These are phyloP conservation scores for Dipodascopsis tothii DNA, from an alignment of 805 yeast genomes.

Conservation along the genomic window DNA sequence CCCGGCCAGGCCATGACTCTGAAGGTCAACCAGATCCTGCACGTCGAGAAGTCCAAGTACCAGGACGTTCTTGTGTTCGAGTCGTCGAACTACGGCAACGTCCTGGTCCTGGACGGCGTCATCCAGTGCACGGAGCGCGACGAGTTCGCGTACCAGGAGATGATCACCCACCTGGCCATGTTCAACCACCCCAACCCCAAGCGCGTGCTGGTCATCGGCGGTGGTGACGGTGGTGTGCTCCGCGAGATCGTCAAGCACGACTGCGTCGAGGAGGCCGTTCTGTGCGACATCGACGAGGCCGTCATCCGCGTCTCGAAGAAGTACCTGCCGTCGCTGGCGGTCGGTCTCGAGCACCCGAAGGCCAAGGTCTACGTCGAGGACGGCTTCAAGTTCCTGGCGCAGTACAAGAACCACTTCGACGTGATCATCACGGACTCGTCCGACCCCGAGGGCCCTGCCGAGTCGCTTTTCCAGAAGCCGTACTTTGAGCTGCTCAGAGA, in stretches of 20 bases:
- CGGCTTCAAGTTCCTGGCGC: slow-evolving; percentile 91
- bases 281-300: slow-evolving; percentile 92
- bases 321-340: slow-evolving; percentile 81
- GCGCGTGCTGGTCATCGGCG: slow-evolving; percentile 90
- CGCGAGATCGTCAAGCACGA: slow-evolving; percentile 90
- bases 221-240: slow-evolving; percentile 98
- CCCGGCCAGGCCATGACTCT: slow-evolving; percentile 97
- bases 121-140: slow-evolving; percentile 96
- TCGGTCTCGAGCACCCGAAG: slow-evolving; percentile 78
- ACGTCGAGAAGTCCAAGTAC: slow-evolving; percentile 76
- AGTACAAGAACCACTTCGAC: slow-evolving; percentile 78
- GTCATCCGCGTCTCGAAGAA: slow-evolving; percentile 81
- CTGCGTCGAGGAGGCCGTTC: slow-evolving; percentile 75
- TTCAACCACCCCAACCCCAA: slow-evolving; percentile 92
- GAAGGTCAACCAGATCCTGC: slow-evolving; percentile 77
- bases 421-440: slow-evolving; percentile 96
- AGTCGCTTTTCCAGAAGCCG: slow-evolving; percentile 81
- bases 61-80: slow-evolving; percentile 93
- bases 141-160: slow-evolving; percentile 95
- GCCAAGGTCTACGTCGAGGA: slow-evolving; percentile 88
- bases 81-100: slow-evolving; percentile 91
- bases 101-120: slow-evolving; percentile 86
- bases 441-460: slow-evolving; percentile 99
- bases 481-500: slow-evolving; percentile 76
- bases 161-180: slow-evolving; percentile 90